Evolutionary conservation across 805 yeast species (phyloP).

Genomic region (Brettanomyces nanus): DNA sequence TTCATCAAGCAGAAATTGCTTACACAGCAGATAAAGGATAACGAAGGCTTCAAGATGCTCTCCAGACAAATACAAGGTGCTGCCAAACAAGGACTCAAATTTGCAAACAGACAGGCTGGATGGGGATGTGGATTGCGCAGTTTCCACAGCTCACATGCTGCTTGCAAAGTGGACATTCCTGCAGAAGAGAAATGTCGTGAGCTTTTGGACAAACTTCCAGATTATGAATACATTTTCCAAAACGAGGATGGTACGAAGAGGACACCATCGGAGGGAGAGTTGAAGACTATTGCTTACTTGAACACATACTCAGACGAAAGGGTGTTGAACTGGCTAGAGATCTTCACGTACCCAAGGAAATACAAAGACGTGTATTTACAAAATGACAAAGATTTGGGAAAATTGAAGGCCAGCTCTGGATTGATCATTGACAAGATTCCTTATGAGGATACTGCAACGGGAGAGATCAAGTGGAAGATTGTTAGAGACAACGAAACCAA

Average conservation of each 20-base stretch:
- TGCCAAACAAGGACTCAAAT: background rate
- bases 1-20: too few species aligned
- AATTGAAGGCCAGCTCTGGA: constrained; percentile 50
- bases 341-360: constrained; percentile 42
- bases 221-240: constrained; percentile 58
- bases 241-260: constrained; percentile 72
- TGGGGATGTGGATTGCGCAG: too few species aligned
- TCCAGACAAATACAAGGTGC: background rate
- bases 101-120: too few species aligned
- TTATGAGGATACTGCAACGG: constrained; percentile 68
- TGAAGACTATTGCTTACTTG: constrained; percentile 64
- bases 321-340: constrained; percentile 42
- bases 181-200: constrained; percentile 54
- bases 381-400: constrained; percentile 53
- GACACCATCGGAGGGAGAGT: constrained; percentile 60
- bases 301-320: constrained; percentile 51
- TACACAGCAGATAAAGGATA: too few species aligned
- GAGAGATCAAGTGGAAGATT: constrained; percentile 71
- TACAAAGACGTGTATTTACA: constrained; percentile 43
- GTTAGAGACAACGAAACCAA: constrained; percentile 60
- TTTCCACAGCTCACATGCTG: constrained; percentile 6
- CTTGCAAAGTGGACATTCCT: constrained; percentile 9
- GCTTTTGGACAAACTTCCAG: constrained; percentile 54
- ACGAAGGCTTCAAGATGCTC: constrained; percentile 1
- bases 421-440: constrained; percentile 78